Conservation (phyloP, 441 rosid genomes). For the Pelargonium cotyledonis region DNA sequence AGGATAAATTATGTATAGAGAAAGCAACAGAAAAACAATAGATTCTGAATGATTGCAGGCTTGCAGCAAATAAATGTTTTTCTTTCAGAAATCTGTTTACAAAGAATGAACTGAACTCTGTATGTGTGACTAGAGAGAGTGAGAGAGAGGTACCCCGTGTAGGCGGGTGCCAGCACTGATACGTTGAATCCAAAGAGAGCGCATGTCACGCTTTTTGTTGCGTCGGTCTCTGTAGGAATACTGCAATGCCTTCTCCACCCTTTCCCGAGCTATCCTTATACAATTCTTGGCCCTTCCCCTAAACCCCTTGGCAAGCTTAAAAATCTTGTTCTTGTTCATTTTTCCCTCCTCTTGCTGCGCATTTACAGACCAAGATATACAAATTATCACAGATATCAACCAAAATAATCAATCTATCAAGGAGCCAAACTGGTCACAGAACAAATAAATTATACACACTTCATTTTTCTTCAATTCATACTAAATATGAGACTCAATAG, state of each 20-base stretch:
- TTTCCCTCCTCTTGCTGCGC: constrained; percentile 2
- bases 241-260: constrained; percentile 94
- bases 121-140: background rate
- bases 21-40: no score
- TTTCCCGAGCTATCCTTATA: constrained; percentile 79
- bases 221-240: constrained; percentile 91
- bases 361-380: background rate
- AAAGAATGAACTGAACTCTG: no score
- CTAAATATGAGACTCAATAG: background rate
- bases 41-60: no score
- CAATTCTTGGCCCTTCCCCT: constrained; percentile 93
- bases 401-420: background rate
- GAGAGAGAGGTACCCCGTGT: constrained; percentile 51
- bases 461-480: background rate
- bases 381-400: background rate
- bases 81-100: no score
- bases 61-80: no score
- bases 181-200: constrained; percentile 90
- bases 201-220: constrained; percentile 94
- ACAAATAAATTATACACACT: background rate
- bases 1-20: no score
- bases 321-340: constrained; percentile 83
- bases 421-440: background rate
- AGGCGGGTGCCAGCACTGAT: constrained; percentile 85
- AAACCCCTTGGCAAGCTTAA: constrained; percentile 86